Evolutionary conservation across 305 asterid genomes (phyloP).

Genomic region (Monarda citriodora): DNA sequence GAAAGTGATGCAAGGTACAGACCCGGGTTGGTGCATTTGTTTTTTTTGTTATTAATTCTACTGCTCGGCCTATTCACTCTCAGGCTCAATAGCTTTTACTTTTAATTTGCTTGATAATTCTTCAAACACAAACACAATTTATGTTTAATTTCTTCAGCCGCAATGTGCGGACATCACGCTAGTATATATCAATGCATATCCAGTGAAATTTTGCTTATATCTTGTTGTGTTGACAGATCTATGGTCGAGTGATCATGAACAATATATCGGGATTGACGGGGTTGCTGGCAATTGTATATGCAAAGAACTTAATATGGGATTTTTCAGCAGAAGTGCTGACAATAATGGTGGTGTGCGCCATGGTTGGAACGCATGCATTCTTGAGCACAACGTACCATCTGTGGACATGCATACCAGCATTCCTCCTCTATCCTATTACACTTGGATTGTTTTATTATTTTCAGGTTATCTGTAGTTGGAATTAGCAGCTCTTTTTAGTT

Average conservation of each 20-base stretch:
- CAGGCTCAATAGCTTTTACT: too few relatives aligned
- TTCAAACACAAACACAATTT: too few relatives aligned
- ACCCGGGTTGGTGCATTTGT: too few relatives aligned
- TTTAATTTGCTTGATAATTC: too few relatives aligned
- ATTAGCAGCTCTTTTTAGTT: slow-evolving; percentile 7
- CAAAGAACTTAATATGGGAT: slow-evolving; percentile 56
- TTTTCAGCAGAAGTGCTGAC: slow-evolving; percentile 70
- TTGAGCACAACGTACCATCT: slow-evolving; percentile 43
- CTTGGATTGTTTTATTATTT: slow-evolving; percentile 39
- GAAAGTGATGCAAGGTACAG: too few relatives aligned
- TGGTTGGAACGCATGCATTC: slow-evolving; percentile 51
- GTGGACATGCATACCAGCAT: slow-evolving; percentile 56
- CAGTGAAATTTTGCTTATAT: too few relatives aligned
- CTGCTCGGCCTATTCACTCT: too few relatives aligned
- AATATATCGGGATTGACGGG: slow-evolving; percentile 53
- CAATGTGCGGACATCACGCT: too few relatives aligned
- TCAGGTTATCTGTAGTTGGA: slow-evolving; percentile 38
- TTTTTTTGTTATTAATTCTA: too few relatives aligned
- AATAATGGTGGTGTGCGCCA: slow-evolving; percentile 45
- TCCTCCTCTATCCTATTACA: slow-evolving; percentile 51
- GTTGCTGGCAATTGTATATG: slow-evolving; percentile 40
- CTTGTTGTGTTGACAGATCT: slow-evolving; percentile 32
- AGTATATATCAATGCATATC: too few relatives aligned
- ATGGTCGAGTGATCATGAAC: slow-evolving; percentile 64
- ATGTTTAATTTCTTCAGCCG: too few relatives aligned